These are phyloP conservation scores for Fusarium phyllophilum DNA, from an alignment of 2,329 filamentous ascomycete species.

Conservation along the genomic window DNA sequence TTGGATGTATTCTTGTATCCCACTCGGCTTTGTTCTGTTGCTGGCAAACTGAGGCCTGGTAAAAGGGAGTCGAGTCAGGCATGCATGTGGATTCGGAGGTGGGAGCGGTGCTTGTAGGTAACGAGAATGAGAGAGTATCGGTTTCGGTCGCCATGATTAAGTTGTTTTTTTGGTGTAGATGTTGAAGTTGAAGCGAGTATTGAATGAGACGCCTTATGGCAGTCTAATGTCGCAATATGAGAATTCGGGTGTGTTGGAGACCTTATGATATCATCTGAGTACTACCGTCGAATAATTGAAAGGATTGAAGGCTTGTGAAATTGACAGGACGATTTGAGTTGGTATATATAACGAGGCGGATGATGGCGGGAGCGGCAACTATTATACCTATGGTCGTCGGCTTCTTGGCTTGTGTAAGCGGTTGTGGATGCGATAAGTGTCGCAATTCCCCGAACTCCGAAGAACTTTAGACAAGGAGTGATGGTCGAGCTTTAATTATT, in stretches of 20 bases:
- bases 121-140: slow-evolving; percentile 46
- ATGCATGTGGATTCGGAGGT: slow-evolving; percentile 46
- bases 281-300: neutral
- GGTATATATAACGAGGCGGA: neutral
- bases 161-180: neutral
- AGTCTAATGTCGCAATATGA: slow-evolving; percentile 3
- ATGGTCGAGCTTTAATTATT: neutral
- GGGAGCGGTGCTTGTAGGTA: slow-evolving; percentile 47
- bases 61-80: slow-evolving; percentile 30
- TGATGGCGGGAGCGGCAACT: slow-evolving; percentile 20
- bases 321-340: neutral
- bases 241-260: neutral
- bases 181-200: neutral
- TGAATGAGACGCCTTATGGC: slow-evolving; percentile 18
- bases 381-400: slow-evolving; percentile 15
- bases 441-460: slow-evolving; percentile 37
- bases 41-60: slow-evolving; percentile 26
- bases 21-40: slow-evolving; percentile 39
- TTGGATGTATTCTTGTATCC: slow-evolving; percentile 43
- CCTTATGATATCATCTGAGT: slow-evolving; percentile 28
- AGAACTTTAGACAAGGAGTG: slow-evolving; percentile 1
- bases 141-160: slow-evolving; percentile 48
- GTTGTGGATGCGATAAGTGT: slow-evolving; percentile 25
- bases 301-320: neutral
- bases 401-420: slow-evolving; percentile 34